phyloP scores from a whole-genome alignment of 2,329 filamentous ascomycete genomes.

The Corynespora cassiicola region DNA sequence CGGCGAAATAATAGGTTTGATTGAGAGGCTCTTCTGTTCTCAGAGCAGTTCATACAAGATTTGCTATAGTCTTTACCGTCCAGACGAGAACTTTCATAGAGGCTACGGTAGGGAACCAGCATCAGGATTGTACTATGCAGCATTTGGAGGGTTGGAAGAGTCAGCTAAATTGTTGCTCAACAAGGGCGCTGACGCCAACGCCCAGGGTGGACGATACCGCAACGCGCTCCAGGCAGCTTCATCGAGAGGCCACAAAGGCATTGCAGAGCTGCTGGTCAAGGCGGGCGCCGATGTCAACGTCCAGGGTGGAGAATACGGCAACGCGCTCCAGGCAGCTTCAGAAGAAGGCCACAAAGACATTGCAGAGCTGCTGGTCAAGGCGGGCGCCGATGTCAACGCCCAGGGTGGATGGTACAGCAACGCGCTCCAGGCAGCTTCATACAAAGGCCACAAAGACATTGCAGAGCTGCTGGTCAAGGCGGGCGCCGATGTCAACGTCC shows the following conservation, averaged over 20 bases:
- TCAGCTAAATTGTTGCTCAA: slow-evolving; percentile 1
- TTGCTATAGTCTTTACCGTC: slow-evolving; percentile 8
- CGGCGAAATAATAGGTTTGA: slow-evolving; percentile 1
- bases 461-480: too few species aligned
- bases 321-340: slow-evolving; percentile 1
- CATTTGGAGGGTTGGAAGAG: slow-evolving; percentile 2
- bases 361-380: too few species aligned
- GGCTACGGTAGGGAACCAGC: slow-evolving; percentile 2
- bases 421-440: too few species aligned
- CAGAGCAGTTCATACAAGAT: slow-evolving; percentile 2
- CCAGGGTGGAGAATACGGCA: slow-evolving; percentile 7
- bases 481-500: too few species aligned
- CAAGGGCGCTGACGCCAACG: slow-evolving; percentile 7
- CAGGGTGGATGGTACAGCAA: too few species aligned
- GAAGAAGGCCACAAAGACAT: not conserved
- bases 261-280: slow-evolving; percentile 26
- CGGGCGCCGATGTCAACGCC: too few species aligned
- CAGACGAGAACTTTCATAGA: too few species aligned
- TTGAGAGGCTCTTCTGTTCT: slow-evolving; percentile 1
- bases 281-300: slow-evolving; percentile 15
- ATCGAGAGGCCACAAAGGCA: slow-evolving; percentile 13
- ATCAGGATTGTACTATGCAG: slow-evolving; percentile 6
- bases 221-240: slow-evolving; percentile 23
- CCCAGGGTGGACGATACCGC: slow-evolving; percentile 7
- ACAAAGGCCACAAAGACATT: too few species aligned